Conservation (phyloP, 108 stramenopile species). For the Parietichytrium sp. region DNA sequence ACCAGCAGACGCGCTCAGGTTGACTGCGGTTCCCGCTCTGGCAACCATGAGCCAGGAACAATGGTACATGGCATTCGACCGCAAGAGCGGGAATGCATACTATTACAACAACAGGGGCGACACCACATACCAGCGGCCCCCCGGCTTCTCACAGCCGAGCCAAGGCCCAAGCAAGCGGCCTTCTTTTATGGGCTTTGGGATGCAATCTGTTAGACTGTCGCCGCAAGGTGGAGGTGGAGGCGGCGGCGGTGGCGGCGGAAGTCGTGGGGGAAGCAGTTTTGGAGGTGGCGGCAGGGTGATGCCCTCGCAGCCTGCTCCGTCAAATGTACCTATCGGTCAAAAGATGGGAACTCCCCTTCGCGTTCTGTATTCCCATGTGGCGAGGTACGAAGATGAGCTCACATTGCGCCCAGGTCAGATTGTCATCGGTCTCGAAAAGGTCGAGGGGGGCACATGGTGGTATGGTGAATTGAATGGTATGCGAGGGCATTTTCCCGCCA, state of each 20-base stretch:
- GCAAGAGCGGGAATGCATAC: background rate
- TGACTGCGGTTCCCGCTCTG: no score
- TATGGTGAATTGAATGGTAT: slow-evolving; percentile 9
- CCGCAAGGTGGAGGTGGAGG: background rate
- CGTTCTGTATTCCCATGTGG: slow-evolving; percentile 11
- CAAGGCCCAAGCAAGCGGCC: background rate
- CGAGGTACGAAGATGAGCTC: slow-evolving; percentile 13
- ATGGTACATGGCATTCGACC: slow-evolving; percentile 31
- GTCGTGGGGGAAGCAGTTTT: background rate
- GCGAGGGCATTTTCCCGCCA: slow-evolving; percentile 14
- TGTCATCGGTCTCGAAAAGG: background rate
- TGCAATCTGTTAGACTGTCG: background rate
- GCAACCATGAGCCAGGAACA: no score
- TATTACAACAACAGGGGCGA: background rate
- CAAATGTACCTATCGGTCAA: slow-evolving; percentile 18
- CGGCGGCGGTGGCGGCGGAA: background rate
- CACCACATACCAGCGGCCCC: background rate
- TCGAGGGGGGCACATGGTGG: slow-evolving; percentile 36
- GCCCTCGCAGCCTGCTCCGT: background rate
- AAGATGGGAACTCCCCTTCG: slow-evolving; percentile 5
- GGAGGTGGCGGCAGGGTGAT: background rate
- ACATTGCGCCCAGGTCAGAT: slow-evolving; percentile 26
- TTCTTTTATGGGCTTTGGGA: background rate
- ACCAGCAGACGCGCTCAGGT: no score
- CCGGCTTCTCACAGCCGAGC: background rate